Evolutionary conservation across 352 stramenopile genomes (phyloP).

Genomic region (Phytopythium sindhum): DNA sequence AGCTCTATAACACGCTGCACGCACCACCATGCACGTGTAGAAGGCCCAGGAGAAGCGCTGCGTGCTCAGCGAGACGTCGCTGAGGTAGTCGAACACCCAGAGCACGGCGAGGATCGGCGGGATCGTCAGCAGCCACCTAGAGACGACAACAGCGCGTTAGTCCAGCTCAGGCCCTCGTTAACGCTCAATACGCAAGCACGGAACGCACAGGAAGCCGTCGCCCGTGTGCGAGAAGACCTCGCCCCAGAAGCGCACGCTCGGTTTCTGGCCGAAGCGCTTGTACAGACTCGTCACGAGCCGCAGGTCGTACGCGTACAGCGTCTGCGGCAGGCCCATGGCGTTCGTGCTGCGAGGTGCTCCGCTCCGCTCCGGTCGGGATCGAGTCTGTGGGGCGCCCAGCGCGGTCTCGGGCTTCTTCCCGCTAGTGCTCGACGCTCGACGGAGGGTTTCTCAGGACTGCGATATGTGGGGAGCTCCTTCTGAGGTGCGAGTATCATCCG

Average conservation of each 20-base stretch:
- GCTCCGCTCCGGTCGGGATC: neutral
- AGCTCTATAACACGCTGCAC: neutral
- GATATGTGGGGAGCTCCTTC: neutral
- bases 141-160: neutral
- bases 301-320: slow-evolving; percentile 73
- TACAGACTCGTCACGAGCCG: slow-evolving; percentile 66
- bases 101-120: slow-evolving; percentile 33
- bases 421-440: neutral
- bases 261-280: slow-evolving; percentile 54
- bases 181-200: neutral
- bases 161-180: neutral
- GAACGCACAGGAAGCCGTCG: slow-evolving; percentile 77
- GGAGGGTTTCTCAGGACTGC: neutral
- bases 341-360: neutral
- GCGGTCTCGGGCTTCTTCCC: neutral
- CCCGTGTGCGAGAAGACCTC: slow-evolving; percentile 79
- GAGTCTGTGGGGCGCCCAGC: slow-evolving; percentile 6
- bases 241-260: slow-evolving; percentile 47
- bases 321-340: slow-evolving; percentile 52
- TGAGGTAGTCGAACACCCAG: slow-evolving; percentile 30
- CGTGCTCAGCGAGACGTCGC: slow-evolving; percentile 20
- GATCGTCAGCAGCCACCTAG: slow-evolving; percentile 58
- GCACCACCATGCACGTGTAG: slow-evolving; percentile 49
- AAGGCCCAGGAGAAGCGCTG: slow-evolving; percentile 33
- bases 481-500: neutral